Evolutionary conservation across 2,329 filamentous ascomycete species (phyloP), one percentile per base, ranked within the genome.

Genomic region (Passalora sequoiae): DNA sequence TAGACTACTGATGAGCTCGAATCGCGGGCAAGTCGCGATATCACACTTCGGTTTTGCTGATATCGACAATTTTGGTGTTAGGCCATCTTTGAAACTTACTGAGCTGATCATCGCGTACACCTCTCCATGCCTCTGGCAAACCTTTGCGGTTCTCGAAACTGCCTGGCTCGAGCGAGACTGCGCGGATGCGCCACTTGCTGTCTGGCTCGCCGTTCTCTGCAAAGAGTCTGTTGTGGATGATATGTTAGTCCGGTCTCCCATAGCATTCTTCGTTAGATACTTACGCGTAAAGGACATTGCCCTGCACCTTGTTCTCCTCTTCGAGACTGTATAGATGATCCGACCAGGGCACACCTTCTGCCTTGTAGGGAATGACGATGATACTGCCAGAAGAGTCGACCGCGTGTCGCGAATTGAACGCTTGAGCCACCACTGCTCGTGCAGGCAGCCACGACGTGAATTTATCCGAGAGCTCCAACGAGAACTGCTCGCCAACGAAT

Each of bases 301-400:
- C 69, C 20, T 69, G 49, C 49, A 65, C 60, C 59, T 53, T 58
- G 55, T 60, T 43, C 60, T 82, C 75, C 56, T 75, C 75, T 69
- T 98, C 92, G 20, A 97, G 77, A 13, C 77, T 81, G 70, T 95
- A 97, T 13, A 98, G 76, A 66, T 98, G 92, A 61, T 97, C 91
- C 66, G 94, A 92, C 92, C 92, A 97, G 2, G 91, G 91, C 48
- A 91, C 85, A 46, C 84, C 81, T 62, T 86, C 81, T 51, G 84
- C 78, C 44, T 51, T 50, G 39, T 60, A 57, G 3, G 67, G 65
- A 9, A 98, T 76, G 19, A 96, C 83, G 59, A 97, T 74, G 47
- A 97, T 79, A 50, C 87, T 81, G 44, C 89, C 89, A 53, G 82
- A 71, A 7, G 81, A 60, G 63, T 95, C 86, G 80, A 77, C 54